Base-by-base conservation (phyloP, 2,329 filamentous ascomycete species). In the Pseudogymnoascus sp. region DNA sequence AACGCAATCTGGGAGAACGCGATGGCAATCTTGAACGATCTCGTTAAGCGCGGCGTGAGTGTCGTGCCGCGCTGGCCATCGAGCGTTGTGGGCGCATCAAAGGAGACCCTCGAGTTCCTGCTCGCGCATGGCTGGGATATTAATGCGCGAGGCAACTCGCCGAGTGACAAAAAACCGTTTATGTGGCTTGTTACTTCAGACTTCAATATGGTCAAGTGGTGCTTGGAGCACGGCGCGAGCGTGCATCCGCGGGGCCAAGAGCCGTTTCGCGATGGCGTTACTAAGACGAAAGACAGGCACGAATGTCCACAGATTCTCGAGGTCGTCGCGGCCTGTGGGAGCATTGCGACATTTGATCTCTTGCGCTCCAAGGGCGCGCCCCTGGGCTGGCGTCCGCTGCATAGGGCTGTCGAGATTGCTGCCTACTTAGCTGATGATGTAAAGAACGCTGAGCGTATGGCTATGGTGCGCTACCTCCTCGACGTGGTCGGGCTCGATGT, bases 121-220 rank as follows among this genome's bases (percentile, higher is more conserved):
- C 15, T 63, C 37, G 40, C 58, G 11, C 39, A 63, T 31, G 61
- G 61, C 21, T 63, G 61, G 61, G 61, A 63, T 29, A 61, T 63
- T 29, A 57, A 63, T 21, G 44, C 11, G 15, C 58, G 44, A 36
- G 29, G 61, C 3, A 3, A 21, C 29, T 47, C 41, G 41, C 41
- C 24, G 24, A 21, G 17, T 47, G 33, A 39, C 26, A 47, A 29
- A 47, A 10, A 17, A 24, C 41, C 61, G 41, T 63, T 63, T n/a
- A 40, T 61, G 15, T 61, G 61, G 61, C 29, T 36, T 15, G 59
- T 63, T 39, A 31, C 50, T 15, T 5, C n/a, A 11, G 37, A 63
- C 35, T 29, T 17, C 15, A 58, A 63, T 17, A 31, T 62, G 21
- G 33, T 62, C 39, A 31, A n/a, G 21, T 62, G 61, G 61, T 62